phyloP scores from a whole-genome alignment of 768 basidiomycete genomes.

The Tylopilus rubrobrunneus region DNA sequence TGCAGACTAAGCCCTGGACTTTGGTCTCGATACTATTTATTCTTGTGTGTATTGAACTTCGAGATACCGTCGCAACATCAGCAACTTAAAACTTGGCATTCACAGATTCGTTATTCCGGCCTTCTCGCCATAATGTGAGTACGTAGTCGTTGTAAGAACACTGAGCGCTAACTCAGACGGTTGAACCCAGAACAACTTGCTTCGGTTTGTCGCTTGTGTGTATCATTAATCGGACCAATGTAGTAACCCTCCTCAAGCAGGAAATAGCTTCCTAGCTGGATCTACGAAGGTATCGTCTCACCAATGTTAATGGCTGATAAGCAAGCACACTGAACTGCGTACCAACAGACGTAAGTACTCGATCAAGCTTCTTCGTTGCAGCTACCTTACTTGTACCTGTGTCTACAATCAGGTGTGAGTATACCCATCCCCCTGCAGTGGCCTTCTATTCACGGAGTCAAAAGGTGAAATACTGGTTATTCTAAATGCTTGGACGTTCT shows the following conservation, averaged over 20 bases:
- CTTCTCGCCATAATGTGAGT: constrained; percentile 1
- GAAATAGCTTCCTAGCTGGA: neutral
- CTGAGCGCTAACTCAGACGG: neutral
- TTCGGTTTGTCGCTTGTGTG: neutral
- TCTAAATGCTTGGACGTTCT: neutral
- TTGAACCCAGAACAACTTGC: neutral
- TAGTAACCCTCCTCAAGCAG: neutral
- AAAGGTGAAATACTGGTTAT: neutral
- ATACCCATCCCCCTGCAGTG: no score
- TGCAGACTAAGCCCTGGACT: neutral
- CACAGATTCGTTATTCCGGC: constrained; percentile 11
- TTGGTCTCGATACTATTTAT: neutral
- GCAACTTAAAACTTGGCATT: neutral
- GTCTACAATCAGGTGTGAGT: neutral
- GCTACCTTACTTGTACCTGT: no score
- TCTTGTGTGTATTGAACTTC: neutral
- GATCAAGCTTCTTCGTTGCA: no score
- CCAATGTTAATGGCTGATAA: no score
- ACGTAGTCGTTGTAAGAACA: neutral
- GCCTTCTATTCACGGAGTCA: no score
- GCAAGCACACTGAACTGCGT: neutral
- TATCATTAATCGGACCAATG: neutral
- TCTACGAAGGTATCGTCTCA: neutral
- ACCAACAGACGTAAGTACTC: neutral
- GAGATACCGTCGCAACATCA: no score